phyloP scores from a whole-genome alignment of 768 basidiomycete species.

The Hebeloma cylindrosporum region DNA sequence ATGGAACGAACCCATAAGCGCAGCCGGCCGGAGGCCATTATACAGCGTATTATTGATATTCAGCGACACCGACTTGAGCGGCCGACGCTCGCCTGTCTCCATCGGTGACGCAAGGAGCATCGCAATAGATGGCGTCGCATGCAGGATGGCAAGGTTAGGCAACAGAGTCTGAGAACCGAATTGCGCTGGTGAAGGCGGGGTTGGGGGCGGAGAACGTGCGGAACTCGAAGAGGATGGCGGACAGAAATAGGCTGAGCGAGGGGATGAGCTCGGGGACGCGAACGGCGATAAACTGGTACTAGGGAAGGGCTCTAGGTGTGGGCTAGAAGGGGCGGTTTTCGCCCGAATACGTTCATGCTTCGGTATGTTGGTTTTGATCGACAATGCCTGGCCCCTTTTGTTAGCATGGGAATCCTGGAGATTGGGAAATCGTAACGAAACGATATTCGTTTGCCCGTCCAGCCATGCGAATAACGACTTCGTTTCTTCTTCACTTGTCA shows the following conservation, averaged over 20 bases:
- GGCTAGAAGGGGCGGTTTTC: slow-evolving; percentile 10
- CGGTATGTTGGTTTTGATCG: slow-evolving; percentile 6
- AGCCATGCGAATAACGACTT: slow-evolving; percentile 40
- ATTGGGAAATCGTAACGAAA: slow-evolving; percentile 39
- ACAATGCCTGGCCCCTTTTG: slow-evolving; percentile 2
- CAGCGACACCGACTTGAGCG: slow-evolving; percentile 34
- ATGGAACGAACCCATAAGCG: slow-evolving; percentile 36
- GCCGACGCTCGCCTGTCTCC: slow-evolving; percentile 20
- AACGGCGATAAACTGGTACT: slow-evolving; percentile 10
- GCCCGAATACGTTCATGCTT: slow-evolving; percentile 6
- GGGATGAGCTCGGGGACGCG: slow-evolving; percentile 19
- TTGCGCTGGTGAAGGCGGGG: slow-evolving; percentile 18
- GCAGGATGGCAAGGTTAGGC: slow-evolving; percentile 38
- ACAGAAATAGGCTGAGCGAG: slow-evolving; percentile 15
- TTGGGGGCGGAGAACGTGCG: too few species aligned
- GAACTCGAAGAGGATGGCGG: slow-evolving; percentile 10
- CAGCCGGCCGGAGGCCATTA: slow-evolving; percentile 43
- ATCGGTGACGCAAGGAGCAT: slow-evolving; percentile 25
- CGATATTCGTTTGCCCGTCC: slow-evolving; percentile 43
- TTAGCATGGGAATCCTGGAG: slow-evolving; percentile 27
- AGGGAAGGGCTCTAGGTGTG: slow-evolving; percentile 12
- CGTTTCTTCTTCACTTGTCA: slow-evolving; percentile 32
- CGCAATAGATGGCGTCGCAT: slow-evolving; percentile 36
- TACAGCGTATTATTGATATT: slow-evolving; percentile 47
- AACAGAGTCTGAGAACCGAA: slow-evolving; percentile 37